Evolutionary conservation across 176 grass and related monocot species (phyloP).

Genomic region (Oryza punctata): DNA sequence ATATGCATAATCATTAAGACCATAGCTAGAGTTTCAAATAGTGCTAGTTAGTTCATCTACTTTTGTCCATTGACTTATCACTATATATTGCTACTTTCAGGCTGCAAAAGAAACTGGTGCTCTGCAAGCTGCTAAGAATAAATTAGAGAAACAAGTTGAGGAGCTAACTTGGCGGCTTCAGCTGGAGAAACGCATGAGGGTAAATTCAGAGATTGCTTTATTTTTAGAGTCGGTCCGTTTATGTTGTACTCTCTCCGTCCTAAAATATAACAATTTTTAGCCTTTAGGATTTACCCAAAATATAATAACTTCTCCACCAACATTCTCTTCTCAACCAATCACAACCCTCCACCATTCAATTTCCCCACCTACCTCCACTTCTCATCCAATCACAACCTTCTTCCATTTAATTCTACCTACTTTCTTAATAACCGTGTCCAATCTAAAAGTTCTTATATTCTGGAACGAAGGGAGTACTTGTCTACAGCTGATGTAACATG

Average conservation of each 20-base stretch:
- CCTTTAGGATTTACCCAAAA: too few relatives aligned
- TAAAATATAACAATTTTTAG: too few relatives aligned
- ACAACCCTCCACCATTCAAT: too few relatives aligned
- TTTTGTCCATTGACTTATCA: constrained; percentile 27
- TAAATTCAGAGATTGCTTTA: constrained; percentile 49
- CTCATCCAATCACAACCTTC: too few relatives aligned
- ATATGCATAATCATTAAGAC: constrained; percentile 17
- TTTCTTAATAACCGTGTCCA: too few relatives aligned
- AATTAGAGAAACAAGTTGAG: constrained; percentile 96
- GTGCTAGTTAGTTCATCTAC: constrained; percentile 12
- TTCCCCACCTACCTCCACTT: too few relatives aligned
- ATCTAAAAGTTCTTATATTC: too few relatives aligned
- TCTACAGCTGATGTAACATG: constrained; percentile 11
- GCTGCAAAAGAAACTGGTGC: constrained; percentile 98
- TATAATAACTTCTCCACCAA: too few relatives aligned
- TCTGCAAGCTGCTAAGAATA: constrained; percentile 96
- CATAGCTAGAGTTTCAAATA: constrained; percentile 6
- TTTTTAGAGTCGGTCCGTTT: constrained; percentile 19
- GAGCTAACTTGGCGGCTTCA: constrained; percentile 91
- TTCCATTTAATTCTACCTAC: too few relatives aligned
- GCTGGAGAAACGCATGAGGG: constrained; percentile 94
- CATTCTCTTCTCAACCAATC: too few relatives aligned
- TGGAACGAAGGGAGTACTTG: too few relatives aligned
- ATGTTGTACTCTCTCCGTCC: too few relatives aligned
- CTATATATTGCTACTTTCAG: constrained; percentile 47